A percentile compares a stretch with the other conserved stretches of the same genome.
Evolutionary conservation across 768 basidiomycete species (phyloP).

Genomic region (Tricholoma saponaceum): DNA sequence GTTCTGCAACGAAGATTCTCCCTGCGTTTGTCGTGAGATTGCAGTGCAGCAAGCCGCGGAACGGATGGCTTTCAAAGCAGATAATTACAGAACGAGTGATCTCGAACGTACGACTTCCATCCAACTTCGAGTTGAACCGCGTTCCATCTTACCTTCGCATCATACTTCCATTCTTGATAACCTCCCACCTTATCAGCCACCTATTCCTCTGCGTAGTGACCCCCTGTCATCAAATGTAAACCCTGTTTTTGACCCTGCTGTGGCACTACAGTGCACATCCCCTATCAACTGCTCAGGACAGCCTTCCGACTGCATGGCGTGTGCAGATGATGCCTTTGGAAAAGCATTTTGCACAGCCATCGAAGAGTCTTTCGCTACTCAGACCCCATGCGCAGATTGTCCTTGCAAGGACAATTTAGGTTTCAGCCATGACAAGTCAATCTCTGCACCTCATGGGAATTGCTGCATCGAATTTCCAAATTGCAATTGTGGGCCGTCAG

Average conservation of each 20-base stretch:
- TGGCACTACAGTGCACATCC: slow-evolving; percentile 17
- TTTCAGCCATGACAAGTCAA: neutral
- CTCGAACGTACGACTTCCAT: slow-evolving; percentile 20
- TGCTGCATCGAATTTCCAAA: slow-evolving; percentile 19
- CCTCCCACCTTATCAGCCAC: slow-evolving; percentile 74
- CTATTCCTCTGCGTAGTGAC: slow-evolving; percentile 74
- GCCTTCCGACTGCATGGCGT: slow-evolving; percentile 81
- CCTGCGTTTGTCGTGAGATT: slow-evolving; percentile 77
- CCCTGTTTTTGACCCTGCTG: slow-evolving; percentile 47
- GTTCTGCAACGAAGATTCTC: slow-evolving; percentile 64
- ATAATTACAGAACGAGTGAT: slow-evolving; percentile 16
- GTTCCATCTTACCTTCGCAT: slow-evolving; percentile 20
- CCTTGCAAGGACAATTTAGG: slow-evolving; percentile 28
- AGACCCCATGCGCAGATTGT: slow-evolving; percentile 51
- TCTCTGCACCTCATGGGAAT: neutral
- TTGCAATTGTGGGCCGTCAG: slow-evolving; percentile 21
- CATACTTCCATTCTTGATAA: slow-evolving; percentile 67
- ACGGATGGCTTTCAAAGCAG: slow-evolving; percentile 17
- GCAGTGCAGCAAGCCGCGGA: slow-evolving; percentile 42
- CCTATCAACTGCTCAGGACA: slow-evolving; percentile 72
- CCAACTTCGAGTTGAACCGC: slow-evolving; percentile 18
- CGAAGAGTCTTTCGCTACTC: slow-evolving; percentile 52
- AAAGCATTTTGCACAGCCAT: slow-evolving; percentile 85
- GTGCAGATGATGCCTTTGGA: slow-evolving; percentile 82
- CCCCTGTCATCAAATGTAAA: slow-evolving; percentile 32